Evolutionary conservation across 495 filamentous ascomycete species (phyloP).

Genomic region (Staphylotrichum longicolle): DNA sequence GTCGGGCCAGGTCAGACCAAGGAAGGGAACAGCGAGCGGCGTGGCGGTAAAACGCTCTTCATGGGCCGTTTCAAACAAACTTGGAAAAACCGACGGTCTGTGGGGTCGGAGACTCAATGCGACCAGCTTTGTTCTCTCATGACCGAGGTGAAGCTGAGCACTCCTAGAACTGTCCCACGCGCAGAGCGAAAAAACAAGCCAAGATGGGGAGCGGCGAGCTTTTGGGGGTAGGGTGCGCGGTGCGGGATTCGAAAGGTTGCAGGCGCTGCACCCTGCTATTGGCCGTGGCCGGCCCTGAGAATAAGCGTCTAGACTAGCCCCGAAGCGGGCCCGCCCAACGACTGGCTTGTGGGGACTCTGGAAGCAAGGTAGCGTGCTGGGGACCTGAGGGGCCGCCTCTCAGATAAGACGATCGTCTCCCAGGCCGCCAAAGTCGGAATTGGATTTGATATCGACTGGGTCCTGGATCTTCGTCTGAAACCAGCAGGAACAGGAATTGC

Average conservation of each 20-base stretch:
- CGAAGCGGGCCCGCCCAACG: constrained; percentile 15
- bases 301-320: constrained; percentile 11
- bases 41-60: constrained; percentile 13
- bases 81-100: not conserved
- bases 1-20: constrained; percentile 18
- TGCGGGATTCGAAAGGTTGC: constrained; percentile 19
- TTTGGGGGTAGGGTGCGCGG: not conserved
- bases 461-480: constrained; percentile 7
- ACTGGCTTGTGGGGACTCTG: not conserved
- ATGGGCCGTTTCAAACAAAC: constrained; percentile 9
- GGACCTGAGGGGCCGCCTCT: not conserved
- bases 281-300: constrained; percentile 1
- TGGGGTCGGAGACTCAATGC: constrained; percentile 6
- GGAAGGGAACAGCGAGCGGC: constrained; percentile 11
- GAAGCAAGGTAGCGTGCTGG: not conserved
- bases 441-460: not conserved
- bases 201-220: not conserved
- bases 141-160: not conserved
- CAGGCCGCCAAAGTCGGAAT: not conserved
- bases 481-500: not conserved
- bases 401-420: constrained; percentile 5
- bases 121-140: not conserved
- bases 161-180: constrained; percentile 5
- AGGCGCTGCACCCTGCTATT: constrained; percentile 24
- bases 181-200: not conserved